Percentiles rank a stretch among this genome's conserved stretches.
Evolutionary conservation across 305 asterid species (phyloP).

Genomic region (Solanum hybrid): DNA sequence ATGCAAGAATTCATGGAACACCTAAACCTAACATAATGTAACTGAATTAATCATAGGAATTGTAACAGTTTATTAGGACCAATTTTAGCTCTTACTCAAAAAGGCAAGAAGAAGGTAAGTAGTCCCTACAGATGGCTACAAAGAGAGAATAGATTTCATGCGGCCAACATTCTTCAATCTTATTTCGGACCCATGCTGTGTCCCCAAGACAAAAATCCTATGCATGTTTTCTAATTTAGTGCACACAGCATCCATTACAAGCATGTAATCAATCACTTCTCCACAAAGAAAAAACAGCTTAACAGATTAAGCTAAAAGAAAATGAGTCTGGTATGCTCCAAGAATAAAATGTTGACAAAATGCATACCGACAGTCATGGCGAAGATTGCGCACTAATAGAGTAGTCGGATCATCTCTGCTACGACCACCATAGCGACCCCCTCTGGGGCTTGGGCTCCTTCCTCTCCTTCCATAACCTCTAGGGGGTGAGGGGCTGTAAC

Average conservation of each 20-base stretch:
- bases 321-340: neutral
- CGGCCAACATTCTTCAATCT: neutral
- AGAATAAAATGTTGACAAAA: neutral
- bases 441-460: conserved; percentile 64
- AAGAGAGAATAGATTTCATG: neutral
- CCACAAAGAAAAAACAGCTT: neutral
- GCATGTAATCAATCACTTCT: neutral
- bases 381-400: conserved; percentile 46
- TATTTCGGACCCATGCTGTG: neutral
- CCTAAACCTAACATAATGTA: neutral
- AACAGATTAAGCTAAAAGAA: neutral
- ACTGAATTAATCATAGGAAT: neutral
- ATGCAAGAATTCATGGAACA: neutral
- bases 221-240: neutral
- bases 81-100: neutral
- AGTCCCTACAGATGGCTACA: neutral
- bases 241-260: neutral
- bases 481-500: conserved; percentile 70
- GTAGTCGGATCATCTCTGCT: conserved; percentile 78
- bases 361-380: conserved; percentile 74
- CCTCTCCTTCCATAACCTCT: conserved; percentile 75
- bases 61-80: neutral
- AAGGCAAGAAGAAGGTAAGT: neutral
- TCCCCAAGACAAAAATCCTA: neutral
- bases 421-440: conserved; percentile 45